phyloP scores from a whole-genome alignment of 768 basidiomycete species.

The Boletus rubroflammeus region DNA sequence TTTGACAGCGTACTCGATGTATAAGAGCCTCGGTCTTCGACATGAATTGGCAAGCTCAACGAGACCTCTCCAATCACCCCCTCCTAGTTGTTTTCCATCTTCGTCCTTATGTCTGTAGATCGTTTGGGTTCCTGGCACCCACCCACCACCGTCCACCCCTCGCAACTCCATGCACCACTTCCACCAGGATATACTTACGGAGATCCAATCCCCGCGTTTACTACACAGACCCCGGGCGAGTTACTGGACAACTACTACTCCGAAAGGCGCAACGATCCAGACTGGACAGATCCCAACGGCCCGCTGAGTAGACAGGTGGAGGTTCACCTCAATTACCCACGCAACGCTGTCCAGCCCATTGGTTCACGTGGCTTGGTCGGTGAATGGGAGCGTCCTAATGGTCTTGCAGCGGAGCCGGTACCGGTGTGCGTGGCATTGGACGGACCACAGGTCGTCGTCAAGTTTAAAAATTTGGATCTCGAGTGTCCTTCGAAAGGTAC shows the following conservation, averaged over 20 bases:
- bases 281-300: background rate
- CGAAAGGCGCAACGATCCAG: background rate
- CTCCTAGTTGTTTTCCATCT: background rate
- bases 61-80: background rate
- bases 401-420: background rate
- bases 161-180: background rate
- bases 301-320: background rate
- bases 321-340: background rate
- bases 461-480: background rate
- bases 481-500: constrained; percentile 1
- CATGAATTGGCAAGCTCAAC: background rate
- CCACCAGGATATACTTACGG: background rate
- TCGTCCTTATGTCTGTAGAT: constrained; percentile 3
- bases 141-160: constrained; percentile 3
- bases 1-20: background rate
- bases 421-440: background rate
- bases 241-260: background rate
- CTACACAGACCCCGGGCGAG: constrained; percentile 2
- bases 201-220: background rate
- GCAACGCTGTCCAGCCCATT: background rate
- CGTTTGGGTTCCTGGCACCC: background rate
- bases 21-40: constrained; percentile 3
- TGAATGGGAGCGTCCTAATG: background rate
- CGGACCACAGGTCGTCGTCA: background rate
- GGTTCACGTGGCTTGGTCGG: background rate